phyloP scores from a whole-genome alignment of 257 asterid species.

The Misopates orontium region DNA sequence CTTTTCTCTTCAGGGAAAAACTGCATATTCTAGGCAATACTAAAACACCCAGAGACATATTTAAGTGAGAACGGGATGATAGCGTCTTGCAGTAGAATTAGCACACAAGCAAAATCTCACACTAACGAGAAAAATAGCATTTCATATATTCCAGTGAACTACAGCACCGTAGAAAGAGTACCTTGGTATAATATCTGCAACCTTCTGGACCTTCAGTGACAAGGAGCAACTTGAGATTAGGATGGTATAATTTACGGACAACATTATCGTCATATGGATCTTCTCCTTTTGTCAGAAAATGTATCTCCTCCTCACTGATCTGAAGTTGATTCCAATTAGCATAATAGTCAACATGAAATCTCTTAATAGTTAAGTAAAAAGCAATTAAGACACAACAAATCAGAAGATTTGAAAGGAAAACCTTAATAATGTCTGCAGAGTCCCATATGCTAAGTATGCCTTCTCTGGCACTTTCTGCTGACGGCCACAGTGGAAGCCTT shows the following conservation, averaged over 20 bases:
- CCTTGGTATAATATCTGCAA: constrained; percentile 97
- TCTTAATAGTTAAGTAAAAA: background rate
- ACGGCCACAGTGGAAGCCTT: constrained; percentile 97
- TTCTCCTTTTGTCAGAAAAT: constrained; percentile 83
- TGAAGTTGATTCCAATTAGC: constrained; percentile 37
- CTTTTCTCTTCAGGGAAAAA: no score
- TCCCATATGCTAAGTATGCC: constrained; percentile 98
- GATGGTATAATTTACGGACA: constrained; percentile 81
- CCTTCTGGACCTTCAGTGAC: constrained; percentile 98
- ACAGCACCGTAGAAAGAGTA: constrained; percentile 24
- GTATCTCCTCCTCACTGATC: constrained; percentile 94
- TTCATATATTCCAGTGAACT: no score
- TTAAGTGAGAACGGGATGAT: no score
- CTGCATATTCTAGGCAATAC: no score
- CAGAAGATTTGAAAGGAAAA: constrained; percentile 25
- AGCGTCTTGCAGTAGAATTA: no score
- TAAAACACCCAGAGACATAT: no score
- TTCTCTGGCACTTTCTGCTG: constrained; percentile 92
- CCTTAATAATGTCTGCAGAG: constrained; percentile 92
- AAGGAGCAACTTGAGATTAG: constrained; percentile 77
- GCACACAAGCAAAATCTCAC: no score
- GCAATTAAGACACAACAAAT: background rate
- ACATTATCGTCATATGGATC: constrained; percentile 91
- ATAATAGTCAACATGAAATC: constrained; percentile 2
- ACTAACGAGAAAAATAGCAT: no score